These are phyloP conservation scores for Apophysomyces trapeziformis DNA, from an alignment of 371 early-diverging fungal species.

Conservation along the genomic window DNA sequence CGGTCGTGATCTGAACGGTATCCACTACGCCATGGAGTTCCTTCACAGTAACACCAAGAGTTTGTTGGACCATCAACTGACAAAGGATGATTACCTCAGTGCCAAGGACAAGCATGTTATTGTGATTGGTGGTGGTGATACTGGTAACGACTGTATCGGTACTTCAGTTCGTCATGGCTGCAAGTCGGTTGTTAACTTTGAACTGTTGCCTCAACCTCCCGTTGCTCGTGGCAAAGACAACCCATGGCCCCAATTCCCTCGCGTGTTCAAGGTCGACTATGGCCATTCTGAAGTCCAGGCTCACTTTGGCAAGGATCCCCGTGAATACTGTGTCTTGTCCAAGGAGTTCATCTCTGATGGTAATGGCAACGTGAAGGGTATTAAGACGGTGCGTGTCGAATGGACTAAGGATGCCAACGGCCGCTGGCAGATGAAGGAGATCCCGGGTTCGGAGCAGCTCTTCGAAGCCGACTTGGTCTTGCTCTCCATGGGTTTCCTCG, in stretches of 20 bases:
- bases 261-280: slow-evolving; percentile 94
- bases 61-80: slow-evolving; percentile 76
- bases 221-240: slow-evolving; percentile 80
- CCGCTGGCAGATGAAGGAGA: slow-evolving; percentile 89
- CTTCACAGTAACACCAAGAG: slow-evolving; percentile 89
- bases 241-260: slow-evolving; percentile 97
- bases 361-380: slow-evolving; percentile 82
- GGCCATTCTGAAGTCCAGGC: slow-evolving; percentile 91
- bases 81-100: slow-evolving; percentile 76
- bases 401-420: slow-evolving; percentile 85
- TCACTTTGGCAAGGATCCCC: slow-evolving; percentile 92
- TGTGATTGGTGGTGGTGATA: slow-evolving; percentile 98
- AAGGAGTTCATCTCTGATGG: slow-evolving; percentile 90
- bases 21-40: slow-evolving; percentile 98
- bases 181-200: slow-evolving; percentile 92
- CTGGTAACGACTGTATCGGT: slow-evolving; percentile 96
- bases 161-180: slow-evolving; percentile 95
- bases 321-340: slow-evolving; percentile 91
- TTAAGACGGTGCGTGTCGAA: slow-evolving; percentile 93
- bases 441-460: slow-evolving; percentile 82
- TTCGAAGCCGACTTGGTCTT: slow-evolving; percentile 90
- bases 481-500: slow-evolving; percentile 96
- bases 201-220: slow-evolving; percentile 92
- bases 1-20: slow-evolving; percentile 84
- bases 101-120: slow-evolving; percentile 94